These are phyloP conservation scores for Lepraria neglecta DNA, from an alignment of 495 filamentous ascomycete species.

Conservation along the genomic window DNA sequence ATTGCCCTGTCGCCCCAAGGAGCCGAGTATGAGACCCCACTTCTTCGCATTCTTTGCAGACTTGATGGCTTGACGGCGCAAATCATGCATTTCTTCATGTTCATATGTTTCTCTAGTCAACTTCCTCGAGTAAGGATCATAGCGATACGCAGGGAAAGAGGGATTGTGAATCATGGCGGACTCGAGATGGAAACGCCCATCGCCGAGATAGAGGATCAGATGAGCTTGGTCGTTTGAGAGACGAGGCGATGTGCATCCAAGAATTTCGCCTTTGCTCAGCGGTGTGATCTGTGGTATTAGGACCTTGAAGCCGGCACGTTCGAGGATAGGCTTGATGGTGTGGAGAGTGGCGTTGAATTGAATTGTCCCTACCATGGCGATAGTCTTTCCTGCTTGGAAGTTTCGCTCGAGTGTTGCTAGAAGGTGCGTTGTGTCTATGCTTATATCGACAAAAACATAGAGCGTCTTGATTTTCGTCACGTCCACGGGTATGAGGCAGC, in stretches of 20 bases:
- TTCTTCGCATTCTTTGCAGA: conserved; percentile 68
- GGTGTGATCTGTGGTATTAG: conserved; percentile 90
- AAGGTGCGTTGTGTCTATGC: conserved; percentile 84
- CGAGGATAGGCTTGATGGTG: conserved; percentile 64
- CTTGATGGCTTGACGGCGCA: conserved; percentile 70
- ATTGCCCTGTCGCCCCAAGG: conserved; percentile 90
- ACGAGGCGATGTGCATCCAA: conserved; percentile 88
- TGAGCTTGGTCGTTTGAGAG: conserved; percentile 59
- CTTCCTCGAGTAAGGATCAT: conserved; percentile 91
- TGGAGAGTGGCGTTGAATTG: conserved; percentile 98
- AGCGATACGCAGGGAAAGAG: conserved; percentile 79
- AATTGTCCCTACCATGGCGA: conserved; percentile 93
- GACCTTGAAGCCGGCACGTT: conserved; percentile 73
- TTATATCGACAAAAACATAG: conserved; percentile 97
- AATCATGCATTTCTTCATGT: conserved; percentile 78
- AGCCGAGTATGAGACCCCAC: conserved; percentile 92
- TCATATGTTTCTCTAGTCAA: conserved; percentile 85
- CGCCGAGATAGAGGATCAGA: conserved; percentile 84
- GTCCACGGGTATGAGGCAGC: conserved; percentile 90
- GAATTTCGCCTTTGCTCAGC: conserved; percentile 84
- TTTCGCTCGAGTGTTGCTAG: conserved; percentile 83
- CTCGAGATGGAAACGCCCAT: conserved; percentile 95
- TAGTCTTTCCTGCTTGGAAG: conserved; percentile 72
- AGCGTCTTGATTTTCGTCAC: conserved; percentile 92
- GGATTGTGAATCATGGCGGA: conserved; percentile 99